Evolutionary conservation across 139 green algal genomes (phyloP), one percentile per base, ranked within the genome.

Genomic region (Tetradesmus obliquus): DNA sequence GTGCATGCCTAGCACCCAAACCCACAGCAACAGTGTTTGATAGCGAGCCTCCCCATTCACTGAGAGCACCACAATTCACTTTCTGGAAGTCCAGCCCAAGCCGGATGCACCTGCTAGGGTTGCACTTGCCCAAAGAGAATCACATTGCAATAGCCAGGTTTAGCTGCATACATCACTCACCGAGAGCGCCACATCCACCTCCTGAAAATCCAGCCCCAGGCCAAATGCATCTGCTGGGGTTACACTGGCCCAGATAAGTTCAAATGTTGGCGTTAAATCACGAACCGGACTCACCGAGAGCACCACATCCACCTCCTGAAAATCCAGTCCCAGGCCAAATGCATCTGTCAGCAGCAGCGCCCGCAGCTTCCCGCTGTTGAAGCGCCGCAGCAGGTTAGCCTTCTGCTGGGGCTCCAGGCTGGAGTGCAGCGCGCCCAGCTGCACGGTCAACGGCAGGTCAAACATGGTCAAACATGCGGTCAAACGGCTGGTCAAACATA

Each of bases 311-410:
- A 90, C 86, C 17, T 32, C 69, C 20, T 83, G 15, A 51, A 84
- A 90, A 53, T 90, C 86, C 53, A 90, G 71, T 3, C 86, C 86
- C 7, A 90, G 71, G 2, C 51, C 86, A 58, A 74, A 90, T 5
- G 53, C 86, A 84, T 90, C 86, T 19, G 86, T 51, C 86, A 84
- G 5, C 19, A 90, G 20, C 51, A 90, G 86, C 3, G 54, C 86
- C 15, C n/a, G 53, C 53, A 83, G 71, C 20, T 69, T 5, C 53
- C 86, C 86, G 7, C 8, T 15, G 53, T 90, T 84, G 71, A 90
- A 90, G 8, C 20, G 69, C 5, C 20, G 8, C 66, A 90, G 76
- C 15, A 24, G 15, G 1, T 22, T 17, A 8, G 24, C 45, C 15
- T 60, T 69, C 20, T 69, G 20, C 45, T 84, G 53, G 0, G 20